Evolutionary conservation across 1,139 yeast genomes (phyloP), one percentile per base, ranked within the genome.

Genomic region (Taphrina pruni): DNA sequence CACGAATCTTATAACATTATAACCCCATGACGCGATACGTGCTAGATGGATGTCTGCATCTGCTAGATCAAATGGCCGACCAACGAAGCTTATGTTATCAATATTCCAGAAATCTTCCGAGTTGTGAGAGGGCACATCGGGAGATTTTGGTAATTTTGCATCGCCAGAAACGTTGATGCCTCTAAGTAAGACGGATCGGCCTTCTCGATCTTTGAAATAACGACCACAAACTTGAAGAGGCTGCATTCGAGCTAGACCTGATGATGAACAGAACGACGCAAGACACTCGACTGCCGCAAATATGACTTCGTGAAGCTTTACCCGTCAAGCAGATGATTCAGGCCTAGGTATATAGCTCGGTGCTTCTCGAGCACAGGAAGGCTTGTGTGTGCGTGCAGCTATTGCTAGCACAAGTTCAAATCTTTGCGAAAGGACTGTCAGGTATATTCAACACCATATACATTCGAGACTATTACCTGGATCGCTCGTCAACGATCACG

Each of bases 91-190:
- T 1, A 89, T 91, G 46, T 81, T 77, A 71, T 88, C 90, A 6
- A 90, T 95, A 60, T 86, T 87, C 70, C 83, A 85, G 76, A 87
- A 89, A 12, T 86, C 76, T 45, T 83, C 82, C 1, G 85, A 78
- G 55, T 82, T 79, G 73, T 87, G 84, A 1, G 88, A 81, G 1
- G 88, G 84, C 73, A 85, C 77, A 70, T 78, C 73, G 0, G 96
- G 95, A 0, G 71, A 74, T 0, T 79, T 76, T 0, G 98, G 98
- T 60, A 86, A 79, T 76, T 93, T 93, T 74, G 89, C 83, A 57
- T 88, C 86, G 0, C 90, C 88, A 71, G 93, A 96, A 38, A 92
- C 79, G 77, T 93, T 93, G 71, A 93, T 89, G 0, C 98, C 98
- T 72, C 90, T 86, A 55, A 93, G 79, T 14, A 84, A 81, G 8